These are phyloP conservation scores for Ascoidea tarda DNA, from an alignment of 805 yeast genomes.

Conservation along the genomic window DNA sequence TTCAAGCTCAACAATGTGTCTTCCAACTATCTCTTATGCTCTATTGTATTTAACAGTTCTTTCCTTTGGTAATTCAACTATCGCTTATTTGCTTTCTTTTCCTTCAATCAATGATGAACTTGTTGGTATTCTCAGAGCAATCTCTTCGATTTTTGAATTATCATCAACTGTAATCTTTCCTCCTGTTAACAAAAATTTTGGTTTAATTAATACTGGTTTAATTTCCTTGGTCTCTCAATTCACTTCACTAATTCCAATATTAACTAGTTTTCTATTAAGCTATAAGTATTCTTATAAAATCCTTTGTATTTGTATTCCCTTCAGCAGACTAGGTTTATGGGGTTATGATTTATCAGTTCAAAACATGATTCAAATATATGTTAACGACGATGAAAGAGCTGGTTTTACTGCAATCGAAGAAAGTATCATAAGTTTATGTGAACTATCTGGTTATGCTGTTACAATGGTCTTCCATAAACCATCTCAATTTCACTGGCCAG, in stretches of 20 bases:
- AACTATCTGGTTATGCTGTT: conserved; percentile 15
- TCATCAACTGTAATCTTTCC: conserved; percentile 21
- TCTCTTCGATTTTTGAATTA: conserved; percentile 20
- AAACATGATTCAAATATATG: conserved; percentile 19
- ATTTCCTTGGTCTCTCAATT: conserved; percentile 18
- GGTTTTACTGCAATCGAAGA: conserved; percentile 21
- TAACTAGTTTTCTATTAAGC: conserved; percentile 9
- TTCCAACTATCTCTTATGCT: conserved; percentile 18
- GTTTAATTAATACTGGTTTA: conserved; percentile 19
- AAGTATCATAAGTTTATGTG: conserved; percentile 18
- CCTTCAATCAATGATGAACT: conserved; percentile 17
- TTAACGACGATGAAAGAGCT: conserved; percentile 19
- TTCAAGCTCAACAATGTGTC: conserved; percentile 14
- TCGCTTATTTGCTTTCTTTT: conserved; percentile 19
- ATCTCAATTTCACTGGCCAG: conserved; percentile 17
- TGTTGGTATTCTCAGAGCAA: conserved; percentile 20
- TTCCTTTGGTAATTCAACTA: conserved; percentile 23
- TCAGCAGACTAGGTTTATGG: conserved; percentile 27
- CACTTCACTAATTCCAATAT: conserved; percentile 16
- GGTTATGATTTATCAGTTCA: conserved; percentile 25
- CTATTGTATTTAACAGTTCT: conserved; percentile 23
- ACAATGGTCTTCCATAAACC: conserved; percentile 20
- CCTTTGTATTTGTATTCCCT: conserved; percentile 14
- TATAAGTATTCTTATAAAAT: conserved; percentile 11
- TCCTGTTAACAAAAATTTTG: conserved; percentile 11